Percentiles rank a stretch among this genome's conserved stretches.
These are phyloP conservation scores for Globisporangium cederbergense DNA, from an alignment of 352 stramenopile species.

Conservation along the genomic window DNA sequence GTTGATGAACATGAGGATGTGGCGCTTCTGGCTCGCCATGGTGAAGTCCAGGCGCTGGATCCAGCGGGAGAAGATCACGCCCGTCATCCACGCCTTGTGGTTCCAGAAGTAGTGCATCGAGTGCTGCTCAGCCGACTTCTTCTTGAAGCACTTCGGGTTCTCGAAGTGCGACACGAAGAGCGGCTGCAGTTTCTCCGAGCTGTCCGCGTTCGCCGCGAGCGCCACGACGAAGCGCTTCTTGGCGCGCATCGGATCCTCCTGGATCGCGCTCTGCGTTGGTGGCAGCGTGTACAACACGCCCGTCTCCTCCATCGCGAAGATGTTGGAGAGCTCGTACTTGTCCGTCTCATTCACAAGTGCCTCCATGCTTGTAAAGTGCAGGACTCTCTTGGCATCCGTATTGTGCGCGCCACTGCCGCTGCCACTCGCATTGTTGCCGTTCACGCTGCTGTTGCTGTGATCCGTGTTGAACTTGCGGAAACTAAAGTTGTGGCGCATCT, in stretches of 20 bases:
- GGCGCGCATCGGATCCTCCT: conserved; percentile 47
- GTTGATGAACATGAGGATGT: conserved; percentile 77
- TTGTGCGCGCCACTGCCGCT: not conserved
- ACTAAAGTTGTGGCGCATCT: conserved; percentile 81
- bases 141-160: conserved; percentile 72
- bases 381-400: conserved; percentile 25
- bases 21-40: conserved; percentile 73
- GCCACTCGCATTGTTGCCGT: not conserved
- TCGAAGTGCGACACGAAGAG: conserved; percentile 81
- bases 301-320: conserved; percentile 79
- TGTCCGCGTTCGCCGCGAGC: conserved; percentile 64
- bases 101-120: conserved; percentile 84
- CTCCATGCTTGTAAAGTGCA: conserved; percentile 65
- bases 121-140: conserved; percentile 75
- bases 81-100: conserved; percentile 80
- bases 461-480: conserved; percentile 82
- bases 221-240: conserved; percentile 75
- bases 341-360: conserved; percentile 57
- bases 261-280: conserved; percentile 38
- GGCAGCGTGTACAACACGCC: conserved; percentile 70
- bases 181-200: conserved; percentile 72
- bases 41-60: conserved; percentile 75
- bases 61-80: conserved; percentile 82
- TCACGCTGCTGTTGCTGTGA: conserved; percentile 23
- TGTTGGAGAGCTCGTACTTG: conserved; percentile 68